Evolutionary conservation across 1,139 yeast species (phyloP), one percentile per base, ranked within the genome.

Genomic region (Suhomyces maxii): DNA sequence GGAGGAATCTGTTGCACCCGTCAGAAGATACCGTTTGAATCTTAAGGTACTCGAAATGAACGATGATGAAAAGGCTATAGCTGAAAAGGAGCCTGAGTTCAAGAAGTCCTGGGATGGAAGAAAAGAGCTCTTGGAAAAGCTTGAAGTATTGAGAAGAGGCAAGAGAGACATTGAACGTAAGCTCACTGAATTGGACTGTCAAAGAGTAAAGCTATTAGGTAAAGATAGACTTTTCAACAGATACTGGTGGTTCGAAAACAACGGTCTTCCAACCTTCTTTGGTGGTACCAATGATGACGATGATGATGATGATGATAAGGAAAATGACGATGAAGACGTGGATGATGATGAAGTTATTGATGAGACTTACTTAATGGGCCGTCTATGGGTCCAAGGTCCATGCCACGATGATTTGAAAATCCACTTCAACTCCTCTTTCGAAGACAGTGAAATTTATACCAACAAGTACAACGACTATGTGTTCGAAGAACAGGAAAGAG

Each of bases 301-400:
- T 23, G 73, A 69, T 9, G 69, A 69, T 10, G 70, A 69, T 8
- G 76, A 68, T 1, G 66, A 62, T 3, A 71, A 67, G 12, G 68
- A 68, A n/a, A 66, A 60, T 9, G 68, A 65, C 9, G 72, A 64
- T 3, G 72, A 66, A 4, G 63, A 62, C 7, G 68, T 63, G 3
- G 70, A 65, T 7, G 68, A 61, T 9, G 77, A 71, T 26, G 79
- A 72, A 23, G 66, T 71, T 7, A 55, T 67, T 26, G 78, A 75
- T 35, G 88, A 83, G 49, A 84, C 88, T 0, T 88, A 84, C 60
- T 71, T 86, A 40, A 87, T 90, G 86, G 98, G 98, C 7, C 74
- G 89, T 48, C 64, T 93, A 34, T 91, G 97, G 96, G 79, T 93
- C 3, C 98, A 91, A 65, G 99, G 99, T 0, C 98, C 99, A 1